Conservation (phyloP, 768 basidiomycete genomes). For the Russula sp. region DNA sequence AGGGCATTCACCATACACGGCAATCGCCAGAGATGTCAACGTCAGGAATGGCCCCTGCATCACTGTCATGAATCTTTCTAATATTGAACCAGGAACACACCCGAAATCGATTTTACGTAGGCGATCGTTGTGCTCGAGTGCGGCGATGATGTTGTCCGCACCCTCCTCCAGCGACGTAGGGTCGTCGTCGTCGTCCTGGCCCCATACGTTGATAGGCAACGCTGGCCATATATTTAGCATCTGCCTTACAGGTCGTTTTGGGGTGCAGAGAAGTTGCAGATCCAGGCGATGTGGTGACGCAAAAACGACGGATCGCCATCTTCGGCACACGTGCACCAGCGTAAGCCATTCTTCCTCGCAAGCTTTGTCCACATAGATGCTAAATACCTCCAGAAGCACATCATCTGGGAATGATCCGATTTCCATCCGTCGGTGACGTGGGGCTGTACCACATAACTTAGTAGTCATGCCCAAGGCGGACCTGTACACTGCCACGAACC, state of each 20-base stretch:
- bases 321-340: background rate
- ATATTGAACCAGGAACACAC: background rate
- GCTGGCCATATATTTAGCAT: background rate
- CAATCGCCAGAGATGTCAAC: background rate
- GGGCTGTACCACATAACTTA: too few relatives aligned
- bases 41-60: background rate
- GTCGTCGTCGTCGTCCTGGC: too few relatives aligned
- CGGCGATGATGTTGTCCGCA: background rate
- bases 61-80: background rate
- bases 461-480: too few relatives aligned
- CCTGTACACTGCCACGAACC: too few relatives aligned
- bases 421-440: too few relatives aligned
- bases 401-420: background rate
- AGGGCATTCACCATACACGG: background rate
- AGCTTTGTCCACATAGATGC: background rate
- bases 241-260: background rate
- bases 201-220: background rate
- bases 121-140: background rate
- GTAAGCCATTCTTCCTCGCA: background rate
- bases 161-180: background rate
- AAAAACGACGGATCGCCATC: background rate
- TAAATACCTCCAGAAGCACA: background rate
- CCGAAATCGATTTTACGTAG: background rate
- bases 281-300: background rate
- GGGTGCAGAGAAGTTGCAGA: background rate